Evolutionary conservation across 2,329 filamentous ascomycete genomes (phyloP), one percentile per base, ranked within the genome.

Genomic region (Colletotrichum aenigma): DNA sequence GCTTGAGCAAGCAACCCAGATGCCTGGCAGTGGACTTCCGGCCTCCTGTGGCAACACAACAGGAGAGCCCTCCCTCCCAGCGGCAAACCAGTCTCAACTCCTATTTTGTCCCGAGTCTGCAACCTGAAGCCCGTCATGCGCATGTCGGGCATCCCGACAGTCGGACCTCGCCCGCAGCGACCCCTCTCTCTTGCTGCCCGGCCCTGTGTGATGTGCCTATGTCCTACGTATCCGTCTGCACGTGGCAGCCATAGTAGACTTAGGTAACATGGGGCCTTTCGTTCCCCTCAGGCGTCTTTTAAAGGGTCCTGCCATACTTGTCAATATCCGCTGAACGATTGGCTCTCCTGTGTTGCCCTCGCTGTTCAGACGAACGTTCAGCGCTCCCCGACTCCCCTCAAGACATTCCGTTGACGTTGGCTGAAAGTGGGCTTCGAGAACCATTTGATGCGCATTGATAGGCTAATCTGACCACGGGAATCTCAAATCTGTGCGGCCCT

Each of bases 1-100:
- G 62, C 70, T 38, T 73, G 58, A n/a, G 36, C 58, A 36, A 68
- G 74, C 64, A 75, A 60, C 64, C 64, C 48, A 69, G 74, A 74
- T 74, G 74, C 74, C 70, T 75, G 64, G 32, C 70, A 74, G 74
- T 73, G 73, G 70, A 60, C 64, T 73, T 64, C 64, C 64, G 18
- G 28, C 70, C 65, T 73, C 43, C 58, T 48, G 64, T 73, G 70
- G 73, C 73, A 75, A 75, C 55, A 58, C 64, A 32, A 75, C 26
- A 55, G 73, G 74, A 75, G 58, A 75, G 56, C 70, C 73, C 52
- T 73, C 28, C 73, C 58, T 73, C n/a, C 26, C 70, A 65, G 43
- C 64, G 56, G 64, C 64, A 65, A 75, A 73, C 34, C 21, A 28
- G 73, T 64, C 73, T 68, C 73, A 43, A 68, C 71, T 70, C 26